Base-by-base conservation (phyloP, 805 yeast genomes). In the Saturnispora saitoi region DNA sequence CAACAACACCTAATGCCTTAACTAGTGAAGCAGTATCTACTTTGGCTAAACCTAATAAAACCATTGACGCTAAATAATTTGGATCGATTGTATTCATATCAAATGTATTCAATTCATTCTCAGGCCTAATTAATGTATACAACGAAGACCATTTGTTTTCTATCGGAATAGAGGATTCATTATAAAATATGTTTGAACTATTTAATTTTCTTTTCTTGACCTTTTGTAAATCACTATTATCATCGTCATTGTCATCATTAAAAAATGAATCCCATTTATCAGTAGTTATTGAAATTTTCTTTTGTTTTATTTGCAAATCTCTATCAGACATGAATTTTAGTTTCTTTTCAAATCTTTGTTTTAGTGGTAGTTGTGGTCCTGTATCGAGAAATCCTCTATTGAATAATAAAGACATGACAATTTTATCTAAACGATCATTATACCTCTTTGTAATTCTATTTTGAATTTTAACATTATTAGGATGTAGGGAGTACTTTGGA, bases 81-180 rank as follows among this genome's bases (percentile, higher is more conserved):
- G 75, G 75, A 4, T 93, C 83, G 7, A 93, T 68, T 9, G 77
- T 68, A 2, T 86, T 72, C 48, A 87, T 76, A 61, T 91, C 91
- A 59, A 87, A 83, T n/a, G 56, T 45, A 34, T 73, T 73, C 50
- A 86, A 67, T 44, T 81, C 81, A 58, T 82, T 80, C 37, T 69
- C 65, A 30, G 79, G 68, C 36, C 77, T 80, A 12, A 84, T 81
- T 50, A 91, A 71, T 26, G 82, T 77, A 61, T 78, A 93, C 38
- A 90, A 67, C 14, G 81, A 70, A 45, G 82, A 75, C 61, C 82
- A 86, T n/a, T 72, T 64, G 47, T 66, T 64, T 49, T 67, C 68
- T 31, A 67, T 63, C 1, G 77, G 69, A 6, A 50, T 63, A 49
- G 42, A 68, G 53, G 51, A 58, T 38, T 59, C 62, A 49, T 65